Conservation (phyloP, 805 yeast genomes). For the Starmerella khaoyaiensis region DNA sequence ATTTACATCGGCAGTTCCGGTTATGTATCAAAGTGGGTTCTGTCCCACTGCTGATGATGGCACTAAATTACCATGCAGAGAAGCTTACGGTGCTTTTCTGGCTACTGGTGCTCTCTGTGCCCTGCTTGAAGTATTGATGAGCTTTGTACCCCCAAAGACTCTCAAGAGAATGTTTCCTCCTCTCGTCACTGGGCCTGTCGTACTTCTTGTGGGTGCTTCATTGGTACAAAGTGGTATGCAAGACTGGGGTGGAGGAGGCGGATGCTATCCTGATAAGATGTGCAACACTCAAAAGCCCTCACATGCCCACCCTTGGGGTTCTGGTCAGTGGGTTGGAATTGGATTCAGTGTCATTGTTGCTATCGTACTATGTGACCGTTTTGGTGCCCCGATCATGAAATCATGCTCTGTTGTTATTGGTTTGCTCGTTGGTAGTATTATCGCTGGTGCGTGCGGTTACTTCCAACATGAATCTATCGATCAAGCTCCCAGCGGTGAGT, state of each 20-base stretch:
- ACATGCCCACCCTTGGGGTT: slow-evolving; percentile 61
- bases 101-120: slow-evolving; percentile 75
- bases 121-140: slow-evolving; percentile 53
- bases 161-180: slow-evolving; percentile 75
- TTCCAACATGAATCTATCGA: slow-evolving; percentile 46
- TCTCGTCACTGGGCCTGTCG: slow-evolving; percentile 87
- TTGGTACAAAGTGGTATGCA: slow-evolving; percentile 60
- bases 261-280: slow-evolving; percentile 27
- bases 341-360: slow-evolving; percentile 71
- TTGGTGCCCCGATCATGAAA: slow-evolving; percentile 90
- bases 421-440: slow-evolving; percentile 74
- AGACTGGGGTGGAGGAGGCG: slow-evolving; percentile 83
- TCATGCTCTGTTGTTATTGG: slow-evolving; percentile 88
- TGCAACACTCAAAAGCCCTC: slow-evolving; percentile 40
- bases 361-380: slow-evolving; percentile 65
- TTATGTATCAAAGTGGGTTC: slow-evolving; percentile 61
- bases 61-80: slow-evolving; percentile 61
- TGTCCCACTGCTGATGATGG: slow-evolving; percentile 60
- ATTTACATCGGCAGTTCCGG: slow-evolving; percentile 59
- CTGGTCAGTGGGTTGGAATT: slow-evolving; percentile 74
- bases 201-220: slow-evolving; percentile 62
- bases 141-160: slow-evolving; percentile 62
- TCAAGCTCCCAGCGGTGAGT: slow-evolving; percentile 68
- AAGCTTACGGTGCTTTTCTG: slow-evolving; percentile 77
- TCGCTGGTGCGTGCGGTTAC: slow-evolving; percentile 83